phyloP scores from a whole-genome alignment of 2,329 filamentous ascomycete genomes.

The Hypoxylon sp. region DNA sequence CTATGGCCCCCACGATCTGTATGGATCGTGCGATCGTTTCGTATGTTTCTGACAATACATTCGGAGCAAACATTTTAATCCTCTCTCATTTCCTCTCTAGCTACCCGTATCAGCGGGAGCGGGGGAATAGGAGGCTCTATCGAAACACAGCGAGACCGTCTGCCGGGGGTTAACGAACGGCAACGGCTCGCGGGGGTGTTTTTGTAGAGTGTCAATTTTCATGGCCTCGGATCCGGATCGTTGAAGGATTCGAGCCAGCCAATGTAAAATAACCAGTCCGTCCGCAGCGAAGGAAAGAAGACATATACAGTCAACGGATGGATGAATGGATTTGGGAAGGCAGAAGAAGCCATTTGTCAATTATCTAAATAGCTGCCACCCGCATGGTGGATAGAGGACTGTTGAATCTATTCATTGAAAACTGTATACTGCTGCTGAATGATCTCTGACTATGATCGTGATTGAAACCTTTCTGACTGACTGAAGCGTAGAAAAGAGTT shows the following conservation, averaged over 20 bases:
- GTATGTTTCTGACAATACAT: slow-evolving; percentile 43
- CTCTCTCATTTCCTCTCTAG: slow-evolving; percentile 2
- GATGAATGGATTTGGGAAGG: slow-evolving; percentile 33
- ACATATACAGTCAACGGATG: slow-evolving; percentile 44
- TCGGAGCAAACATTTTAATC: slow-evolving; percentile 36
- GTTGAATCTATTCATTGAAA: slow-evolving; percentile 60
- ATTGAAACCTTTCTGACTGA: too few relatives aligned
- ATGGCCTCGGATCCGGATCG: slow-evolving; percentile 20
- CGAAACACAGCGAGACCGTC: slow-evolving; percentile 38
- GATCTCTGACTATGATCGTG: slow-evolving; percentile 5
- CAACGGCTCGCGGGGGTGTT: slow-evolving; percentile 39
- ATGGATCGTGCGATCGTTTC: slow-evolving; percentile 43
- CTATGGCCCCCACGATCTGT: slow-evolving; percentile 57
- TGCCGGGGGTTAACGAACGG: slow-evolving; percentile 17
- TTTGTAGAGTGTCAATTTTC: slow-evolving; percentile 21
- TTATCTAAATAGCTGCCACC: slow-evolving; percentile 38
- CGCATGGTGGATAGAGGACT: slow-evolving; percentile 56
- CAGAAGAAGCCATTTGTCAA: slow-evolving; percentile 26
- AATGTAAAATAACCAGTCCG: slow-evolving; percentile 20
- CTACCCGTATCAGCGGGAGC: slow-evolving; percentile 20
- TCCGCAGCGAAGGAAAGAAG: slow-evolving; percentile 32
- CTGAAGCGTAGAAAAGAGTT: too few relatives aligned
- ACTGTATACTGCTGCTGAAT: background rate
- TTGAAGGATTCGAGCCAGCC: slow-evolving; percentile 25
- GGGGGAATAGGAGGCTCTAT: slow-evolving; percentile 34